Conservation (phyloP, 306 rosid genomes). For the Trifolium dubium region DNA sequence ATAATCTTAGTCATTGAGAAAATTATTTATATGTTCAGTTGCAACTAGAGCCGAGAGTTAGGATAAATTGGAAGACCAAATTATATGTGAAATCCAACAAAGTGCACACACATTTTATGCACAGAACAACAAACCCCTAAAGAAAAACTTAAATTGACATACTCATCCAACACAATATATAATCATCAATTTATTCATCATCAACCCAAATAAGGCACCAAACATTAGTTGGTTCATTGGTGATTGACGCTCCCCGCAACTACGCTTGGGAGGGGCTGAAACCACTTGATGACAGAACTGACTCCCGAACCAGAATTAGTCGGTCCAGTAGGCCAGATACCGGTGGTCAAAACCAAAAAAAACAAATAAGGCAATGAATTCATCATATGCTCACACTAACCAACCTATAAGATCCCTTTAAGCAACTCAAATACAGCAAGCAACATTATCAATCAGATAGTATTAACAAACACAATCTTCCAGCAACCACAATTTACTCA, state of each 20-base stretch:
- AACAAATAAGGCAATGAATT: neutral
- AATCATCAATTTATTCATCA: neutral
- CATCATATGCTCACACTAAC: neutral
- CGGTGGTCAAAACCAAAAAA: too few species aligned
- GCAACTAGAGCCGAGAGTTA: neutral
- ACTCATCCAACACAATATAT: neutral
- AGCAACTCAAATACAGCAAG: neutral
- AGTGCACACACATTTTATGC: neutral
- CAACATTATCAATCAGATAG: constrained; percentile 29
- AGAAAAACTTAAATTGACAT: constrained; percentile 7
- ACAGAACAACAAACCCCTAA: neutral
- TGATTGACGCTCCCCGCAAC: too few species aligned
- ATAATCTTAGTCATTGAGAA: neutral
- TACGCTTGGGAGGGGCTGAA: too few species aligned
- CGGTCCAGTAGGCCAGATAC: too few species aligned
- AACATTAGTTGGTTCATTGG: too few species aligned
- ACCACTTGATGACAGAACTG: too few species aligned
- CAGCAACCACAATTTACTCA: constrained; percentile 10
- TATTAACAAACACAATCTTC: neutral
- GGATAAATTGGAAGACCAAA: neutral
- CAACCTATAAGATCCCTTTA: neutral
- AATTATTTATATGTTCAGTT: constrained; percentile 1
- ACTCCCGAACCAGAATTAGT: too few species aligned
- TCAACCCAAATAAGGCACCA: too few species aligned
- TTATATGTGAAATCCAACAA: neutral